Evolutionary conservation across 2,329 filamentous ascomycete genomes (phyloP), one percentile per base, ranked within the genome.

Genomic region (Elsinoe australis): DNA sequence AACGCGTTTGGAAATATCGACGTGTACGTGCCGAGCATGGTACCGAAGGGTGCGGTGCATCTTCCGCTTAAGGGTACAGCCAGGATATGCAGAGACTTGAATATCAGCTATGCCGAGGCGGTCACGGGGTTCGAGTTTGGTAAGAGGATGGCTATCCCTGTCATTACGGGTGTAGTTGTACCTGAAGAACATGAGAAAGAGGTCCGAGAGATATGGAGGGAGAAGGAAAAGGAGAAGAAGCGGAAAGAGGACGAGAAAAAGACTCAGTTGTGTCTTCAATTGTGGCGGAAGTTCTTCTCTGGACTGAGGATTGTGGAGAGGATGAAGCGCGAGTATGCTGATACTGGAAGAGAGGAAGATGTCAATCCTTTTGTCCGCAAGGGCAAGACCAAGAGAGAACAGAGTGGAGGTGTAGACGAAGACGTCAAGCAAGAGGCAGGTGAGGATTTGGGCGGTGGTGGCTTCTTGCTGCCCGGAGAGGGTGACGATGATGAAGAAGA

Each of bases 1-100:
- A 98, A 98, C 58, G 80, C 82, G 28, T 98, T 90, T 58, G 90
- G 90, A 6, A 98, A 98, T 56, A 96, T 98, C 53, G 92, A 98
- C 63, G 79, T 95, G 48, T 98, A 94, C 62, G 89, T 86, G 0
- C 83, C 87, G 31, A 88, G 87, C 53, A 96, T 98, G 92, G 82
- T 94, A 19, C 92, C 92, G 0, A 67, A 69, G 32, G 90, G 92
- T 0, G 89, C 89, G 2, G 77, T 85, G 0, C 92, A 98, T 62
- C 74, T 96, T 1, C 87, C 87, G 0, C 81, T 82, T 47, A 79
- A 83, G 36, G 87, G 87, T 0, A 83, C 82, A 0, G 80, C 83
- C 24, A 81, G 82, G 39, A 78, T 95, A 1, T 95, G 90, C 64
- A 87, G 86, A 61, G 82, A 85, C 52, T 71, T 98, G 0, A 79